These are phyloP conservation scores for Penicillium polonicum DNA, from an alignment of 2,329 filamentous ascomycete species.

Conservation along the genomic window DNA sequence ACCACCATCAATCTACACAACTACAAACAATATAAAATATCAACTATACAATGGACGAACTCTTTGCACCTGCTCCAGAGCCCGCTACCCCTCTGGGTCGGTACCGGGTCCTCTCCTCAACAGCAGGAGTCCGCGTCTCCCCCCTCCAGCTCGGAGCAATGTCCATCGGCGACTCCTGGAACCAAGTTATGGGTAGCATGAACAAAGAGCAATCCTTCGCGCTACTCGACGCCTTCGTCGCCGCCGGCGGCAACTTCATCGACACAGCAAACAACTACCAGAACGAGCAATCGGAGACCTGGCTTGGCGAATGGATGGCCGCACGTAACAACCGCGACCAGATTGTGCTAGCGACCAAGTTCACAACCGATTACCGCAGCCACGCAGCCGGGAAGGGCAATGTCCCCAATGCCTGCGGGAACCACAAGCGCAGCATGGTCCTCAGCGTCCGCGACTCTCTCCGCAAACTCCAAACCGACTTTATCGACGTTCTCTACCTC, in stretches of 20 bases:
- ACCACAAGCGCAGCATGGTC: conserved; percentile 43
- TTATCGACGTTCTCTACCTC: conserved; percentile 55
- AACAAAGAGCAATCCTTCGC: conserved; percentile 61
- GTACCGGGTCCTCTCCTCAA: conserved; percentile 66
- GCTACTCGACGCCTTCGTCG: conserved; percentile 66
- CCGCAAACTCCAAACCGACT: conserved; percentile 52
- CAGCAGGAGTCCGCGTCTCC: conserved; percentile 65
- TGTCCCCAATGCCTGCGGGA: conserved; percentile 46
- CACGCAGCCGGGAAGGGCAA: conserved; percentile 38
- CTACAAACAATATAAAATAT: not conserved
- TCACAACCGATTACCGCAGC: conserved; percentile 56
- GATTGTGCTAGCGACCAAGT: conserved; percentile 72
- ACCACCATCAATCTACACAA: not conserved
- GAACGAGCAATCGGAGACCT: conserved; percentile 60
- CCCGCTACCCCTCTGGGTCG: conserved; percentile 62
- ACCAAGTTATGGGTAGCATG: conserved; percentile 62
- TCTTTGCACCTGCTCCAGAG: conserved; percentile 46
- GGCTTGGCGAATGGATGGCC: conserved; percentile 71
- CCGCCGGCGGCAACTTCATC: conserved; percentile 70
- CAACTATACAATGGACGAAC: conserved; percentile 26
- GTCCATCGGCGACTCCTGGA: conserved; percentile 43
- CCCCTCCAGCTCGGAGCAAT: conserved; percentile 52
- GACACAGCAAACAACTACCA: conserved; percentile 72
- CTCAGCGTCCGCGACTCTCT: conserved; percentile 46
- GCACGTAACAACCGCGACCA: conserved; percentile 63